phyloP scores from a whole-genome alignment of 2,329 filamentous ascomycete species.

The Fusarium clavum region DNA sequence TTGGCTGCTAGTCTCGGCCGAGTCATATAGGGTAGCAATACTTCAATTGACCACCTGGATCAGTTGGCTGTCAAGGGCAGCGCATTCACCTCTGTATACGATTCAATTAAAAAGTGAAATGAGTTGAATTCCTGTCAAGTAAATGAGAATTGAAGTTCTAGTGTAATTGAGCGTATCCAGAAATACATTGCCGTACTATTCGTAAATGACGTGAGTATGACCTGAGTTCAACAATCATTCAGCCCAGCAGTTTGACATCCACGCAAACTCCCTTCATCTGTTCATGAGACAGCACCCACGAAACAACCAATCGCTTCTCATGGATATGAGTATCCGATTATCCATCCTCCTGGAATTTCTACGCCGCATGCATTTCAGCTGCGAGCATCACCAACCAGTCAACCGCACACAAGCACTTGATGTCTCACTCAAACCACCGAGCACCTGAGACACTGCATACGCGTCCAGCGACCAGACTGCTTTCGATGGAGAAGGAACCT shows the following conservation, averaged over 20 bases:
- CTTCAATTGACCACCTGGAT: not conserved
- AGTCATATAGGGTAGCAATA: not conserved
- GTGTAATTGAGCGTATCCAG: too few species aligned
- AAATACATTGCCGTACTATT: too few species aligned
- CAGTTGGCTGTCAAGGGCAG: not conserved
- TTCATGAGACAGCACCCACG: not conserved
- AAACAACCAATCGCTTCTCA: not conserved
- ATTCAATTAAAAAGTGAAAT: too few species aligned
- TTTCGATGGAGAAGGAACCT: not conserved
- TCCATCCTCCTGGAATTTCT: not conserved
- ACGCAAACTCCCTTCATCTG: fast-evolving
- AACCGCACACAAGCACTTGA: not conserved
- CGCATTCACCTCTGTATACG: too few species aligned
- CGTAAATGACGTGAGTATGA: not conserved
- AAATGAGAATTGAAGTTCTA: too few species aligned
- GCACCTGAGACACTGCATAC: not conserved
- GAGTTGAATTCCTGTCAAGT: too few species aligned
- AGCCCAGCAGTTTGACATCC: not conserved
- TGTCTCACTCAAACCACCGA: not conserved
- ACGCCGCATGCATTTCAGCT: not conserved
- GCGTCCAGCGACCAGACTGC: not conserved
- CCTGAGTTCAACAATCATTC: too few species aligned
- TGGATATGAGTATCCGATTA: too few species aligned
- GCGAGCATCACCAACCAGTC: not conserved
- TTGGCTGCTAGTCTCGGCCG: not conserved